Percentiles rank a stretch among this genome's conserved stretches.
Evolutionary conservation across 2,329 filamentous ascomycete genomes (phyloP).

Genomic region (Xylariaceae sp.): DNA sequence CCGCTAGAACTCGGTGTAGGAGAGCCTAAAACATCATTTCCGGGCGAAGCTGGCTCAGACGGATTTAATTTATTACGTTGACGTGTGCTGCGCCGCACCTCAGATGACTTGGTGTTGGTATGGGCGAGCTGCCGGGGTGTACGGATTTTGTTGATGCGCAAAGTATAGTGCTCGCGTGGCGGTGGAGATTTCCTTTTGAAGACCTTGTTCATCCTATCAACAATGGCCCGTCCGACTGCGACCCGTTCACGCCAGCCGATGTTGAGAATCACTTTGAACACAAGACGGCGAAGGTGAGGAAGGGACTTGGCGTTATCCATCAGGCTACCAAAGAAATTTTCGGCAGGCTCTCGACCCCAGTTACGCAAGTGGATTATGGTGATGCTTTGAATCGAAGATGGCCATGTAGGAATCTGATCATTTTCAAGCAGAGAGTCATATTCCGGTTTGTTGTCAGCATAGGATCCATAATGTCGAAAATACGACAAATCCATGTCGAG

Average conservation of each 20-base stretch:
- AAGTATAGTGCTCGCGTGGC: constrained; percentile 15
- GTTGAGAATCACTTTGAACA: constrained; percentile 74
- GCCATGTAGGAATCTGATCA: constrained; percentile 73
- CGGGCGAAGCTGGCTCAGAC: constrained; percentile 12
- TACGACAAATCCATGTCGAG: constrained; percentile 77
- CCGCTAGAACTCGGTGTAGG: constrained; percentile 10
- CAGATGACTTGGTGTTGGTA: not conserved
- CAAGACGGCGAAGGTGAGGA: constrained; percentile 63
- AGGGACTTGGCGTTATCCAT: constrained; percentile 66
- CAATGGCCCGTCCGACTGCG: constrained; percentile 75
- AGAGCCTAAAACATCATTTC: constrained; percentile 12
- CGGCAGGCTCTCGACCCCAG: constrained; percentile 65
- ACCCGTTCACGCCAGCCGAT: constrained; percentile 79
- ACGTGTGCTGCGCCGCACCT: constrained; percentile 29
- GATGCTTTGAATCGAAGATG: constrained; percentile 63
- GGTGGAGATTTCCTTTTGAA: constrained; percentile 42
- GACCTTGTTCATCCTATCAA: constrained; percentile 61
- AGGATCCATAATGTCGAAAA: constrained; percentile 64
- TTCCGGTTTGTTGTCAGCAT: constrained; percentile 68
- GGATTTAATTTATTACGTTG: constrained; percentile 22
- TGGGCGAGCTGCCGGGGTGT: constrained; percentile 4
- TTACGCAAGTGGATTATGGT: constrained; percentile 75
- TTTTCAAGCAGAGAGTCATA: constrained; percentile 65
- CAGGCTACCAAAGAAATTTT: constrained; percentile 75
- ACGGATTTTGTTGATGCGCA: constrained; percentile 6